Conservation (phyloP, 352 stramenopile species). For the Pythium utonaiense region DNA sequence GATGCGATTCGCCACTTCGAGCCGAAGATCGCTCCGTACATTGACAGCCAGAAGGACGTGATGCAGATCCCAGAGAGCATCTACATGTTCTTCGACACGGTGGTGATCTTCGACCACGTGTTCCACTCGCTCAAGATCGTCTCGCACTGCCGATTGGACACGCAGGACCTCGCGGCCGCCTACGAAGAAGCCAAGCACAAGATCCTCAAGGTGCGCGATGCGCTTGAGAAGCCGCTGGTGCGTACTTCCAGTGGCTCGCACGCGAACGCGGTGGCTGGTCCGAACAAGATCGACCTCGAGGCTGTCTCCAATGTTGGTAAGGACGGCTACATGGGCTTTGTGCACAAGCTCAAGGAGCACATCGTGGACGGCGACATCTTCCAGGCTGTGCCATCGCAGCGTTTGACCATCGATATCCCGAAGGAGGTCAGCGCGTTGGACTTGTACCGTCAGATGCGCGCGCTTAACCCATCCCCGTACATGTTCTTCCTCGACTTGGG, state of each 20-base stretch:
- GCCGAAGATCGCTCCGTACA: slow-evolving; percentile 71
- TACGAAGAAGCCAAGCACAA: slow-evolving; percentile 75
- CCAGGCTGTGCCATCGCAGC: slow-evolving; percentile 85
- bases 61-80: slow-evolving; percentile 84
- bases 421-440: slow-evolving; percentile 68
- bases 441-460: slow-evolving; percentile 86
- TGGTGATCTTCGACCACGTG: slow-evolving; percentile 89
- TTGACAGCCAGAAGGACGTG: slow-evolving; percentile 75
- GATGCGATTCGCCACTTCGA: slow-evolving; percentile 89
- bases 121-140: slow-evolving; percentile 90
- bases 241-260: slow-evolving; percentile 57
- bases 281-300: slow-evolving; percentile 62
- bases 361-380: slow-evolving; percentile 90
- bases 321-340: slow-evolving; percentile 84
- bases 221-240: slow-evolving; percentile 57
- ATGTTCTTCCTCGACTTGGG: slow-evolving; percentile 89
- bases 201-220: slow-evolving; percentile 59
- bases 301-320: slow-evolving; percentile 79
- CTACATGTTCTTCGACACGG: slow-evolving; percentile 90
- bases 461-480: slow-evolving; percentile 88
- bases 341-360: slow-evolving; percentile 83
- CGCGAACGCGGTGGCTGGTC: slow-evolving; percentile 33
- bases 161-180: slow-evolving; percentile 48
- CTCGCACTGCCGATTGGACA: slow-evolving; percentile 76
- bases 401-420: slow-evolving; percentile 64